These are phyloP conservation scores for Tuber aestivum DNA, from an alignment of 495 filamentous ascomycete genomes.

Conservation along the genomic window DNA sequence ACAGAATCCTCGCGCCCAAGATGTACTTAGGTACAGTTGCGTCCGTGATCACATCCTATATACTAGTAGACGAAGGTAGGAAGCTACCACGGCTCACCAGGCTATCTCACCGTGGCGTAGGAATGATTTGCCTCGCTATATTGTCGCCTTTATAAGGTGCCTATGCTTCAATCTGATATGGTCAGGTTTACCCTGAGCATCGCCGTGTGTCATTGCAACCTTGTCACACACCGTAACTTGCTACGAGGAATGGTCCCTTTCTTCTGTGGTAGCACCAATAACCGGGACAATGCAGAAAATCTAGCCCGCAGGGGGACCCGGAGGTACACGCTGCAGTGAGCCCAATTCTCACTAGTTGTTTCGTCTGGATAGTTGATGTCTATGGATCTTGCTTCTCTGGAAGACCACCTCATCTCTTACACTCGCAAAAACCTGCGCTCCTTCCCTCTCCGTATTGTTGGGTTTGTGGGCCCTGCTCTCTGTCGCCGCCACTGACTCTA, in stretches of 20 bases:
- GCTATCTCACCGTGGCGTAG: neutral
- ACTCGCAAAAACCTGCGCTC: neutral
- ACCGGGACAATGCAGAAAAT: no score
- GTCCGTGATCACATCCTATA: neutral
- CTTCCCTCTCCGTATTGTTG: constrained; percentile 1
- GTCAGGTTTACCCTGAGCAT: neutral
- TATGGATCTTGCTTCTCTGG: no score
- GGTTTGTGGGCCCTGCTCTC: neutral
- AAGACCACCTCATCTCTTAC: no score
- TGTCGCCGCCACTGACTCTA: constrained; percentile 4
- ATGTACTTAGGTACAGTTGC: neutral
- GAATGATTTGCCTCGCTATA: neutral
- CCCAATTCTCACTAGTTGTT: neutral
- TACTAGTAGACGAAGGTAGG: neutral
- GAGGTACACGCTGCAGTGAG: neutral
- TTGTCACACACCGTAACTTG: no score
- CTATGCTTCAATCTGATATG: no score
- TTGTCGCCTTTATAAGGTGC: neutral
- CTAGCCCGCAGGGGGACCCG: no score
- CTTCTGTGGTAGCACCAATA: no score
- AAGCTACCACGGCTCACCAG: neutral
- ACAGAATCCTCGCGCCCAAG: neutral
- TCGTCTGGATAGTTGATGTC: no score
- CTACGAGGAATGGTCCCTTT: no score
- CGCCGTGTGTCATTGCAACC: no score